phyloP scores from a whole-genome alignment of 306 rosid species.

The Fragaria nilgerrensis region DNA sequence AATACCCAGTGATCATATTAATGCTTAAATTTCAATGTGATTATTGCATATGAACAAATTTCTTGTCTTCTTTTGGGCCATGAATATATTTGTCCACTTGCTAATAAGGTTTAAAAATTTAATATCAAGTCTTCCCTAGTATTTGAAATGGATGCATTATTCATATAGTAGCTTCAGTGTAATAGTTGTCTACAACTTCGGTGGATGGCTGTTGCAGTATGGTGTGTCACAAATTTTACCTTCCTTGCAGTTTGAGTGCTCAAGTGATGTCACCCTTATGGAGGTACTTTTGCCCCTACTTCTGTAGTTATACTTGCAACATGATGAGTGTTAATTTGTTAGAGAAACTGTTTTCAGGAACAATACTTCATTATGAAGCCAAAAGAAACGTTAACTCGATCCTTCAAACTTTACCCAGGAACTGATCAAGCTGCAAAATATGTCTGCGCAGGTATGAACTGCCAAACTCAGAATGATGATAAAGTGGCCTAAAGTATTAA shows the following conservation, averaged over 20 bases:
- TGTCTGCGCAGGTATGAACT: constrained; percentile 63
- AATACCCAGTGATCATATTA: not conserved
- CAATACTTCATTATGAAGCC: constrained; percentile 88
- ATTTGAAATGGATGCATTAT: not conserved
- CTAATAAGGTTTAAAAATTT: too few species aligned
- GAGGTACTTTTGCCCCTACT: constrained; percentile 51
- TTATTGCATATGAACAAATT: too few species aligned
- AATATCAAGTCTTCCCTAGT: not conserved
- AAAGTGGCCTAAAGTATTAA: not conserved
- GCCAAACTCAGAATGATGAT: constrained; percentile 19
- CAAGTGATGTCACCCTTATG: constrained; percentile 79
- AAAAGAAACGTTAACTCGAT: constrained; percentile 52
- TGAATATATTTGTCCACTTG: too few species aligned
- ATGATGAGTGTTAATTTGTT: not conserved
- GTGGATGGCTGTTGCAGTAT: constrained; percentile 8
- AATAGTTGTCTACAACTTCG: not conserved
- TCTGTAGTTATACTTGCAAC: not conserved
- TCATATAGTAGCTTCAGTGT: not conserved
- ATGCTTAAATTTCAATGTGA: not conserved
- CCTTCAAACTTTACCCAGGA: constrained; percentile 77
- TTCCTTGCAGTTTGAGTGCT: constrained; percentile 85
- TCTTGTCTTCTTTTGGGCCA: too few species aligned
- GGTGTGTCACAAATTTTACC: constrained; percentile 23
- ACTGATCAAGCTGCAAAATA: constrained; percentile 91
- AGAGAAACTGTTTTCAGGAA: constrained; percentile 37